A percentile compares a stretch with the other conserved stretches of the same genome.
Evolutionary conservation across 495 filamentous ascomycete genomes (phyloP).

Genomic region (Xylaria curta): DNA sequence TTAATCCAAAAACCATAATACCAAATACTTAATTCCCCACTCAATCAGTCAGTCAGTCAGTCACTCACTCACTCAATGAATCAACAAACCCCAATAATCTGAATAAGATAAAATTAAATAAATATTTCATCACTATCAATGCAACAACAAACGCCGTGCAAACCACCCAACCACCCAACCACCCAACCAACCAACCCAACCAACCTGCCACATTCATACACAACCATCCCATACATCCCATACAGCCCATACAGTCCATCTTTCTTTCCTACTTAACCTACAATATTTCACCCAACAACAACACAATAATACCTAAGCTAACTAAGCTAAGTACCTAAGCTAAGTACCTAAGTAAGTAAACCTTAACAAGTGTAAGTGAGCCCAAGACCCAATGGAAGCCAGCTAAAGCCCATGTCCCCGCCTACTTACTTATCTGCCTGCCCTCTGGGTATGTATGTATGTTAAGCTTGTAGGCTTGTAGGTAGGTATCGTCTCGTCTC

Average conservation of each 20-base stretch:
- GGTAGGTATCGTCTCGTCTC: constrained; percentile 1
- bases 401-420: neutral
- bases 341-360: neutral
- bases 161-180: neutral
- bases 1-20: no score
- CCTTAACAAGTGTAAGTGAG: neutral
- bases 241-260: neutral
- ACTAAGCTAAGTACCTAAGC: no score
- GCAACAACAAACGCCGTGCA: neutral
- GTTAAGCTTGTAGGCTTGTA: neutral
- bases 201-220: no score
- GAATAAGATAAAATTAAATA: neutral
- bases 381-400: constrained; percentile 4
- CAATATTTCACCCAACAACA: neutral
- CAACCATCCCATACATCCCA: no score
- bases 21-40: no score
- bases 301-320: no score
- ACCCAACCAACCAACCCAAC: neutral
- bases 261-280: neutral
- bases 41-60: no score
- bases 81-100: no score
- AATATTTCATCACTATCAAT: neutral
- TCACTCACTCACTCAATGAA: no score
- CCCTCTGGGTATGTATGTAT: neutral
- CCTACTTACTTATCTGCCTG: neutral